Evolutionary conservation across 1,139 yeast species (phyloP).

Genomic region (Diutina scorzettiae): DNA sequence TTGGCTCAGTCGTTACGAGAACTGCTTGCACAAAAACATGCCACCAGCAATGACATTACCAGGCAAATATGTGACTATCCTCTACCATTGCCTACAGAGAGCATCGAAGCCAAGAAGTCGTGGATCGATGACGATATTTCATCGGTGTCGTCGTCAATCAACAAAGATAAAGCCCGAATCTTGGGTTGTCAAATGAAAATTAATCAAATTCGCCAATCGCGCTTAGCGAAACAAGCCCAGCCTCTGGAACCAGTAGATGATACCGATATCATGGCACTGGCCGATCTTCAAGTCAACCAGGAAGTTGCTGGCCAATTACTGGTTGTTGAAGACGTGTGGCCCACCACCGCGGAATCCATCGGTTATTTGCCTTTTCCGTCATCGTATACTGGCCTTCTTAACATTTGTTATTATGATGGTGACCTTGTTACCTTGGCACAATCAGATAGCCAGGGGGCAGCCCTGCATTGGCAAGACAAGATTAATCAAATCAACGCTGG

Average conservation of each 20-base stretch:
- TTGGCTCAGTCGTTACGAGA: slow-evolving; percentile 2
- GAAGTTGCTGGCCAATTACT: neutral
- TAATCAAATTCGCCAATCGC: neutral
- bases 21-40: neutral
- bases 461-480: neutral
- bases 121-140: neutral
- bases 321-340: neutral
- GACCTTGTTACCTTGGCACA: neutral
- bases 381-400: neutral
- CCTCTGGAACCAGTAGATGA: neutral
- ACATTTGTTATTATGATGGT: neutral
- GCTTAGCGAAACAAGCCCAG: neutral
- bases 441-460: neutral
- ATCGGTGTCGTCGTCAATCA: neutral
- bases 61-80: neutral
- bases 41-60: neutral
- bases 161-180: neutral
- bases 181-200: neutral
- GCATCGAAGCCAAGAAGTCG: neutral
- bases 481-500: slow-evolving; percentile 1
- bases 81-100: neutral
- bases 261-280: neutral
- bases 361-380: neutral
- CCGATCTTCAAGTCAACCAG: neutral
- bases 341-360: neutral